phyloP scores from a whole-genome alignment of 1,139 yeast genomes.

The Pichia sp. region DNA sequence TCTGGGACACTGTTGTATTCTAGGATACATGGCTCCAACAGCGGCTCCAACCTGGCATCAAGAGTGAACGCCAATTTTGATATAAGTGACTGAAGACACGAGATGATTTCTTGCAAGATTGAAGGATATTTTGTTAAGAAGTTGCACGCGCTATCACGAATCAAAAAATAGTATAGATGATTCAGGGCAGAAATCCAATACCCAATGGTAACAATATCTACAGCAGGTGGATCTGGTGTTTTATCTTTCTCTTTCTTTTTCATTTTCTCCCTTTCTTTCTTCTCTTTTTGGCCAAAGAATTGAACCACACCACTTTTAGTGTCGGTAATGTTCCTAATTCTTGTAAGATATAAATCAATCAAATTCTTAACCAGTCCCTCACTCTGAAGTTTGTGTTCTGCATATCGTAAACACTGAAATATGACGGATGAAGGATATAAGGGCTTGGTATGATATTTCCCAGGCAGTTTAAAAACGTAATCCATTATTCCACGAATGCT shows the following conservation, averaged over 20 bases:
- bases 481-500: conserved; percentile 62
- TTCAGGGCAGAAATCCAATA: conserved; percentile 71
- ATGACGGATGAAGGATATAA: conserved; percentile 64
- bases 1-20: conserved; percentile 65
- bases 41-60: conserved; percentile 51
- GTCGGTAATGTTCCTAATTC: conserved; percentile 55
- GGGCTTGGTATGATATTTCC: conserved; percentile 46
- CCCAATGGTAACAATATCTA: conserved; percentile 66
- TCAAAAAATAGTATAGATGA: conserved; percentile 60
- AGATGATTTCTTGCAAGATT: conserved; percentile 56
- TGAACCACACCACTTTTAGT: conserved; percentile 58
- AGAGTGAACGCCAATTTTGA: conserved; percentile 63
- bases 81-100: conserved; percentile 54
- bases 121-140: conserved; percentile 52
- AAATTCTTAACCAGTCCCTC: conserved; percentile 52
- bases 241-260: conserved; percentile 17
- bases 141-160: conserved; percentile 44
- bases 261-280: conserved; percentile 17
- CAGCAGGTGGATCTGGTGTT: conserved; percentile 37
- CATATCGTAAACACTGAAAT: conserved; percentile 63
- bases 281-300: conserved; percentile 19
- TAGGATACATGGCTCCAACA: conserved; percentile 61
- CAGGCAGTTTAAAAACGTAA: conserved; percentile 47
- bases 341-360: conserved; percentile 55
- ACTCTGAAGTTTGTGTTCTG: conserved; percentile 53